Evolutionary conservation across 768 basidiomycete genomes (phyloP).

Genomic region (Lactifluus echinatus): DNA sequence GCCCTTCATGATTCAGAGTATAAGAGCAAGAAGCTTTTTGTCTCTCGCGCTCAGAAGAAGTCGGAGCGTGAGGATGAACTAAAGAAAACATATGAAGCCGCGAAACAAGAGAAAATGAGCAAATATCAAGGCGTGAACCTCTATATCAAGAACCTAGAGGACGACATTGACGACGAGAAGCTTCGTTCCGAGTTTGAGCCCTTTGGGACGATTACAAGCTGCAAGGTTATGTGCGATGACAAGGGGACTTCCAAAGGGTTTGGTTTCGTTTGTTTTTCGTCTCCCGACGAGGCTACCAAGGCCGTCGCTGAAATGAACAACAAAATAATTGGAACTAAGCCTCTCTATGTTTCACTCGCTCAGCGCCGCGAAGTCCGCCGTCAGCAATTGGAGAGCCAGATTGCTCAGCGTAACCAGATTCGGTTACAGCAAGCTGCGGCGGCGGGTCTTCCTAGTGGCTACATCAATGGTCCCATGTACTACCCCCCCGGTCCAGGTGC

Average conservation of each 20-base stretch:
- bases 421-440: constrained; percentile 93
- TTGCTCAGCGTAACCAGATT: constrained; percentile 95
- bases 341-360: constrained; percentile 96
- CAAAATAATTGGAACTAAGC: constrained; percentile 98
- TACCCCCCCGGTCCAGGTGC: constrained; percentile 70
- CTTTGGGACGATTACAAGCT: constrained; percentile 95
- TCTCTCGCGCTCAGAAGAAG: constrained; percentile 97
- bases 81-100: constrained; percentile 86
- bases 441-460: constrained; percentile 72
- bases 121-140: constrained; percentile 99
- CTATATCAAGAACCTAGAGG: constrained; percentile 99
- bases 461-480: constrained; percentile 82
- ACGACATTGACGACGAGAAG: constrained; percentile 96
- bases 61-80: constrained; percentile 96
- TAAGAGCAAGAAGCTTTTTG: constrained; percentile 87
- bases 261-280: constrained; percentile 98
- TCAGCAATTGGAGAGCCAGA: constrained; percentile 98
- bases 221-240: constrained; percentile 99
- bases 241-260: constrained; percentile 91
- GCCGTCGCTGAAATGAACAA: constrained; percentile 99
- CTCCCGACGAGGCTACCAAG: constrained; percentile 98
- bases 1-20: constrained; percentile 76
- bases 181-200: constrained; percentile 94
- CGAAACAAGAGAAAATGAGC: constrained; percentile 94
- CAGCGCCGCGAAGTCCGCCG: constrained; percentile 97